Evolutionary conservation across 352 stramenopile genomes (phyloP).

Genomic region (Discostella stelligera): DNA sequence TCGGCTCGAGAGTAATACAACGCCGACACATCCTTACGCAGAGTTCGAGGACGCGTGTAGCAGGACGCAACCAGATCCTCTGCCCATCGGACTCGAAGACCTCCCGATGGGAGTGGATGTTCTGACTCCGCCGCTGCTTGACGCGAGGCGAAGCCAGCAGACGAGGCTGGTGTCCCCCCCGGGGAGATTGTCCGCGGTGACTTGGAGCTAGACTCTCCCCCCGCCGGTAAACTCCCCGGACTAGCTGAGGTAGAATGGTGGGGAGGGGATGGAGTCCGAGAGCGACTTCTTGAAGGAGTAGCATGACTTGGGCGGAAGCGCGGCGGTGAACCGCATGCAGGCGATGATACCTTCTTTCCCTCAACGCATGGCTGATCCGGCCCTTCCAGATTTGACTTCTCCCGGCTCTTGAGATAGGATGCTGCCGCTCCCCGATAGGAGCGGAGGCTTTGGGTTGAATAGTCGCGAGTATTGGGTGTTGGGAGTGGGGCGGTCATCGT

Average conservation of each 20-base stretch:
- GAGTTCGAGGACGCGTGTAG: constrained; percentile 24
- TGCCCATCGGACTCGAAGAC: constrained; percentile 18
- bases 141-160: background rate
- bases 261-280: constrained; percentile 4
- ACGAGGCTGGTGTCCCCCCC: constrained; percentile 12
- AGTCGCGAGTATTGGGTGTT: constrained; percentile 6
- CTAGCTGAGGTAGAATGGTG: background rate
- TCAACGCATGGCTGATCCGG: too few relatives aligned
- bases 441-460: constrained; percentile 1
- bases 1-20: constrained; percentile 42
- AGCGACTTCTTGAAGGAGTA: constrained; percentile 9
- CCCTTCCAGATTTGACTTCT: background rate
- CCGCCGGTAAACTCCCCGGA: background rate
- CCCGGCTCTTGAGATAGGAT: constrained; percentile 9
- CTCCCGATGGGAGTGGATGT: background rate
- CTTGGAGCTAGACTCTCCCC: background rate
- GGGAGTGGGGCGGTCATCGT: constrained; percentile 4
- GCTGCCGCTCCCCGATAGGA: background rate
- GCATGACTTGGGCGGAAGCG: constrained; percentile 3
- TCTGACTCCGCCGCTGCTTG: background rate
- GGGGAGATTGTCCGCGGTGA: constrained; percentile 10
- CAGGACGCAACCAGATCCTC: constrained; percentile 7
- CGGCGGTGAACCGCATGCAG: constrained; percentile 21
- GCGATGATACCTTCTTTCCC: background rate
- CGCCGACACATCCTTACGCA: constrained; percentile 16